Base-by-base conservation (phyloP, 768 basidiomycete genomes). In the Pleurotus giganteus region DNA sequence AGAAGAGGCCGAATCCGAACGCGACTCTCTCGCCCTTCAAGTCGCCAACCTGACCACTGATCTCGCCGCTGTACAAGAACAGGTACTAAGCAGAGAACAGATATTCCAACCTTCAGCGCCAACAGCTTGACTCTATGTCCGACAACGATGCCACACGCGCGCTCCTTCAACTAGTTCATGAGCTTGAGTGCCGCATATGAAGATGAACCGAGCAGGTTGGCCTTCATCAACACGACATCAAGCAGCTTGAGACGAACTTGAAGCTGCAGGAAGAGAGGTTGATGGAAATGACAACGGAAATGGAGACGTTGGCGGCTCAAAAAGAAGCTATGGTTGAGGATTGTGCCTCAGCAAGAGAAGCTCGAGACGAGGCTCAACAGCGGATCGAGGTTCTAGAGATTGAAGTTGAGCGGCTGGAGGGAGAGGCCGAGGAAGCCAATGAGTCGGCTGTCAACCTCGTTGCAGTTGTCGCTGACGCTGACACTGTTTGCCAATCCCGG, bases 271-370 rank as follows among this genome's bases (percentile, higher is more conserved):
- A 93, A 65, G 90, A 92, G 24, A 77, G 88, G 5, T 67, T 91
- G 34, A 67, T 65, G 2, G 91, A 92, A 71, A 79, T 89, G 80
- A 84, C 79, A 2, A 67, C 65, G 15, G 91, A 93, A 61, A 66
- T 90, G 55, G 89, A 89, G 62, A 79, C 79, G 57, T 71, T 85
- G 55, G 74, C 71, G 19, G 77, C 82, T 4, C 81, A 91, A 72
- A 89, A 86, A 65, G 82, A 83, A 54, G 84, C 88, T 1, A 89
- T 93, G 87, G 81, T 92, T 0, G 89, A 91, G 58, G 91, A 93
- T 63, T 92, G 91, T 61, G 85, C 85, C 3, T 83, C 86, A 53
- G 89, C 88, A 2, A 75, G 91, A 51, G 86, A 86, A 53, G 81
- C 85, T 19, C 76, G 91, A 31, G 86, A 93, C 65, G 76, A 77